phyloP scores from a whole-genome alignment of 2,329 filamentous ascomycete genomes.

The Pseudogymnoascus sp. region DNA sequence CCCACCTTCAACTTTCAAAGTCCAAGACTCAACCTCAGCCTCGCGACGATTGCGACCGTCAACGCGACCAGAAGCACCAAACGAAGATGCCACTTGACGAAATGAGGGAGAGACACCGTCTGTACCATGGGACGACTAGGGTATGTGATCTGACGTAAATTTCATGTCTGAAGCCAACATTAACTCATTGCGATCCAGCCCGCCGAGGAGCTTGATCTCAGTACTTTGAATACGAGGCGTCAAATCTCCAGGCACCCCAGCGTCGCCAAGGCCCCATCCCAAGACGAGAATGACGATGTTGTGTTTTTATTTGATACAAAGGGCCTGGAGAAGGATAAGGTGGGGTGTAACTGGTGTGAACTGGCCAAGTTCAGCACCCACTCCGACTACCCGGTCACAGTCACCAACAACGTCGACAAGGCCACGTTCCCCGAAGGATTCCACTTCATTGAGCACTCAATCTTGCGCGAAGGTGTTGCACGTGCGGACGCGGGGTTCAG shows the following conservation, averaged over 20 bases:
- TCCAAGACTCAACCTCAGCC: background rate
- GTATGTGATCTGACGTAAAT: background rate
- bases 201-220: background rate
- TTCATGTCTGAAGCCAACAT: background rate
- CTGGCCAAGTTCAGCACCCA: slow-evolving; percentile 47
- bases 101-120: background rate
- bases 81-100: background rate
- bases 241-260: background rate
- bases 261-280: background rate
- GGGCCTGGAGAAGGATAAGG: slow-evolving; percentile 31
- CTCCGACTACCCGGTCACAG: slow-evolving; percentile 44
- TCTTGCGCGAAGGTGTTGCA: slow-evolving; percentile 52
- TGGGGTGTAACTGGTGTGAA: slow-evolving; percentile 54
- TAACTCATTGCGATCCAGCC: background rate
- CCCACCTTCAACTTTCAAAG: background rate
- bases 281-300: background rate
- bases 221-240: background rate
- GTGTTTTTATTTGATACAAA: background rate
- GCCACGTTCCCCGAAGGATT: slow-evolving; percentile 54
- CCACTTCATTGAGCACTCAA: slow-evolving; percentile 56
- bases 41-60: background rate
- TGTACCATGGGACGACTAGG: background rate
- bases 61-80: background rate
- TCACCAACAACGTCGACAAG: slow-evolving; percentile 56
- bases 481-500: slow-evolving; percentile 54